Conservation (phyloP, 2,329 filamentous ascomycete genomes). For the Nectriaceae sp. region DNA sequence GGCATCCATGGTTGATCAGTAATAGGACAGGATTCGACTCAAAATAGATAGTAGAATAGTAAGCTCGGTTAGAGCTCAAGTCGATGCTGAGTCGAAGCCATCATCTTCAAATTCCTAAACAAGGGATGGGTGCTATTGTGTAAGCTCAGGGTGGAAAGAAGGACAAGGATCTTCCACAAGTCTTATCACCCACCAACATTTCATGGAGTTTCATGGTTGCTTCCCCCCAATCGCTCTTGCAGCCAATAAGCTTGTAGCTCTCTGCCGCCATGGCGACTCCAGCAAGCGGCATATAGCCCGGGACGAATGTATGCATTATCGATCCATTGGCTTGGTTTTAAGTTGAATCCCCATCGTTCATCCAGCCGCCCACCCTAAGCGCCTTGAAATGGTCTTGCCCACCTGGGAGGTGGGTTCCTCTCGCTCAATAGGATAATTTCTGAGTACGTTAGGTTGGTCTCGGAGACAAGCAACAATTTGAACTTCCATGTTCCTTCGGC, state of each 20-base stretch:
- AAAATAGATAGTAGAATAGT: neutral
- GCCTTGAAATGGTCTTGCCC: too few relatives aligned
- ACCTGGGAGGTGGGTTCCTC: neutral
- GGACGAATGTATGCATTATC: too few relatives aligned
- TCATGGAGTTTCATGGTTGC: slow-evolving; percentile 5
- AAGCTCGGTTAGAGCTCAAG: neutral
- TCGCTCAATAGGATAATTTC: neutral
- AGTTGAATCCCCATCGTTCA: slow-evolving; percentile 8
- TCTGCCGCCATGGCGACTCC: too few relatives aligned
- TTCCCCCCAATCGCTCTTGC: neutral
- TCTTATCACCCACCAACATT: slow-evolving; percentile 6
- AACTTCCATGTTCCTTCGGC: too few relatives aligned
- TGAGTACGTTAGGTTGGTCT: neutral
- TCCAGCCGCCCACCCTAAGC: slow-evolving; percentile 12
- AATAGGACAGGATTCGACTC: too few relatives aligned
- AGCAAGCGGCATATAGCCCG: too few relatives aligned
- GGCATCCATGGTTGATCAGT: neutral
- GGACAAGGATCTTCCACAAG: neutral
- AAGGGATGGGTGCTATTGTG: slow-evolving; percentile 16
- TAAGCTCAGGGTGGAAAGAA: slow-evolving; percentile 13
- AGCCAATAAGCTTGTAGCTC: neutral
- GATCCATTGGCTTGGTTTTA: slow-evolving; percentile 14
- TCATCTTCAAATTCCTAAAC: slow-evolving; percentile 10
- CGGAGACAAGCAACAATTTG: too few relatives aligned
- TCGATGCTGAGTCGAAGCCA: neutral